Evolutionary conservation across 164 flowering plant species (phyloP).

Genomic region (Malania oleifera): DNA sequence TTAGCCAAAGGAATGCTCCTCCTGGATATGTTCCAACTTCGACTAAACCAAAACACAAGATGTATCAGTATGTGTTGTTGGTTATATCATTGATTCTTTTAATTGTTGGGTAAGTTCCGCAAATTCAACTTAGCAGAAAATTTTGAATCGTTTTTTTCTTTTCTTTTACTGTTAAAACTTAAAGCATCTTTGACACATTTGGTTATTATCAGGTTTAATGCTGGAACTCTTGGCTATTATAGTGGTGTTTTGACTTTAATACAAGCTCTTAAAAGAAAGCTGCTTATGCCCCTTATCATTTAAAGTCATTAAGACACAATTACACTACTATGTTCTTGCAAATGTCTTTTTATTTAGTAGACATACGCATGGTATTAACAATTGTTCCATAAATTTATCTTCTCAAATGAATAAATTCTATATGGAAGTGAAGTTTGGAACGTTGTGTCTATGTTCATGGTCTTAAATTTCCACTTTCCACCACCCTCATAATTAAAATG

Average conservation of each 20-base stretch:
- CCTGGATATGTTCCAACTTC: slow-evolving; percentile 17
- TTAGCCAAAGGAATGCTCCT: slow-evolving; percentile 27
- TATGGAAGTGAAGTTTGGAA: no score
- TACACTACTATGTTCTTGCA: no score
- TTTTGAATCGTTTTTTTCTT: not conserved
- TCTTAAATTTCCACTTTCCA: no score
- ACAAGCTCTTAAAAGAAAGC: not conserved
- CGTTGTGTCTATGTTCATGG: no score
- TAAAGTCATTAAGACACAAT: not conserved
- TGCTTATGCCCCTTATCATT: not conserved
- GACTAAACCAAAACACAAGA: slow-evolving; percentile 40
- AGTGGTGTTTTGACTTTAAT: not conserved
- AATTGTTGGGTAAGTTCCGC: slow-evolving; percentile 36
- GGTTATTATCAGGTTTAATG: not conserved
- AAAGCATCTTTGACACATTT: no score
- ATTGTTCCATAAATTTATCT: not conserved
- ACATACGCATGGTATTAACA: not conserved
- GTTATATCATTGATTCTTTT: slow-evolving; percentile 23
- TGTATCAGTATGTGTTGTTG: slow-evolving; percentile 43
- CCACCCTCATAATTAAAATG: no score
- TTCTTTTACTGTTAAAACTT: not conserved
- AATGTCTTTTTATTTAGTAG: not conserved
- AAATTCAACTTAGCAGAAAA: not conserved
- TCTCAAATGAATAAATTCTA: not conserved
- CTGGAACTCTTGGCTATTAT: not conserved